A percentile compares a stretch with the other conserved stretches of the same genome.
Evolutionary conservation across 306 rosid genomes (phyloP).

Genomic region (Malus asiatica): DNA sequence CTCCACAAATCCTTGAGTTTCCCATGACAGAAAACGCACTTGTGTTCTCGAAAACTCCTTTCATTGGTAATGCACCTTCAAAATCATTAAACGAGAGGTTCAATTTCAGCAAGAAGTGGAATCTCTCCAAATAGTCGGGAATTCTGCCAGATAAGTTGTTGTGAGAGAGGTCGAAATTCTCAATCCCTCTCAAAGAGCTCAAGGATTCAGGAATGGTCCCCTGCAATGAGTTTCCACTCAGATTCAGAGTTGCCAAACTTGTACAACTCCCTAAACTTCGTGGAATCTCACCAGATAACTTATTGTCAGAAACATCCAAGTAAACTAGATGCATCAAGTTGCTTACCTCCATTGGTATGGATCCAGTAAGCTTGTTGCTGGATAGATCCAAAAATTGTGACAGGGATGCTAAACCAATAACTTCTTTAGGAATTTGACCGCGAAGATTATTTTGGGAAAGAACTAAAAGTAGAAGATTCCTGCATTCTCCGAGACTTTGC

Average conservation of each 20-base stretch:
- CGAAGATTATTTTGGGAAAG: conserved; percentile 11
- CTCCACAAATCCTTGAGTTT: conserved; percentile 14
- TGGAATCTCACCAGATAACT: conserved; percentile 15
- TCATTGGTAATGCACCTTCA: conserved; percentile 9
- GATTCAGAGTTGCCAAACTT: background rate
- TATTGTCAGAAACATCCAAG: conserved; percentile 13
- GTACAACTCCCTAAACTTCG: conserved; percentile 8
- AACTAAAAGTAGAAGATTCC: background rate
- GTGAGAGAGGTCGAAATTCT: background rate
- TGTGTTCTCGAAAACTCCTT: conserved; percentile 17
- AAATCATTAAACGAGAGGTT: conserved; percentile 25
- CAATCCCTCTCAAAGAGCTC: conserved; percentile 14
- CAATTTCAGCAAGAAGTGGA: background rate
- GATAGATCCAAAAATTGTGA: conserved; percentile 1
- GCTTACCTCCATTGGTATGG: conserved; percentile 11
- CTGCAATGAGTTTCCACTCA: conserved; percentile 14
- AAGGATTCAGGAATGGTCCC: conserved; percentile 19
- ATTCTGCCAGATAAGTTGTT: no score
- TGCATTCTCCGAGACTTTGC: conserved; percentile 6
- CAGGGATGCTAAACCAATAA: conserved; percentile 7
- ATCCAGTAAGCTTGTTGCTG: conserved; percentile 16
- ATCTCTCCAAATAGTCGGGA: background rate
- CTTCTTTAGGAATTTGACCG: conserved; percentile 16
- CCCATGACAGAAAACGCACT: conserved; percentile 9
- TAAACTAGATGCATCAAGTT: background rate